phyloP scores from a whole-genome alignment of 208 protist genomes.

The Herpetomonas samuelpessoai region DNA sequence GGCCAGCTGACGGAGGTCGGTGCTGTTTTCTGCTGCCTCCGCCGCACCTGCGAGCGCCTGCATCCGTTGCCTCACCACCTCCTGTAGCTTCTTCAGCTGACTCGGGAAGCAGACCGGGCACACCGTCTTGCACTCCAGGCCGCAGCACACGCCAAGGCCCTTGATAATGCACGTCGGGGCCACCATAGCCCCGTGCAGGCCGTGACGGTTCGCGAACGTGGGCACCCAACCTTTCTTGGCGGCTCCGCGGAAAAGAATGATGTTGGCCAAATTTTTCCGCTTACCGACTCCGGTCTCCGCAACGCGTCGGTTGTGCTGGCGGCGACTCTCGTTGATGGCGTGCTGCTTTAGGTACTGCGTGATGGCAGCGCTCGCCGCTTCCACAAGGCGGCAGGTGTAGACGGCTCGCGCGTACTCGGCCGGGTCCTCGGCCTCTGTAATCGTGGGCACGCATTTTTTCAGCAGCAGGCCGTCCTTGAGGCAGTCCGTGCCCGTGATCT shows the following conservation, averaged over 20 bases:
- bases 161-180: constrained; percentile 74
- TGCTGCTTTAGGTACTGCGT: constrained; percentile 33
- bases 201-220: constrained; percentile 52
- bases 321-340: constrained; percentile 48
- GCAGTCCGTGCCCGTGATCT: constrained; percentile 68
- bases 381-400: constrained; percentile 66
- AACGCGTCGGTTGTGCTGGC: constrained; percentile 21
- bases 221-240: constrained; percentile 68
- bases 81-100: neutral
- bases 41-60: neutral
- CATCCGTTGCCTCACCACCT: neutral
- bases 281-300: neutral
- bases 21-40: neutral
- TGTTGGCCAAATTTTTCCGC: constrained; percentile 48
- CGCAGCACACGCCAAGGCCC: constrained; percentile 61
- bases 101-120: neutral
- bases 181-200: constrained; percentile 50
- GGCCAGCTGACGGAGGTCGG: neutral
- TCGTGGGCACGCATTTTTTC: constrained; percentile 44
- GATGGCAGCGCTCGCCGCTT: constrained; percentile 49
- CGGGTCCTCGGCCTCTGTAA: constrained; percentile 21
- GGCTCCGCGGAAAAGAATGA: constrained; percentile 63
- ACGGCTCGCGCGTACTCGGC: constrained; percentile 40
- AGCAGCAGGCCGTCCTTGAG: constrained; percentile 48
- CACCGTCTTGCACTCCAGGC: constrained; percentile 11